These are phyloP conservation scores for Centella asiatica DNA, from an alignment of 129 eudicot species.

Conservation along the genomic window DNA sequence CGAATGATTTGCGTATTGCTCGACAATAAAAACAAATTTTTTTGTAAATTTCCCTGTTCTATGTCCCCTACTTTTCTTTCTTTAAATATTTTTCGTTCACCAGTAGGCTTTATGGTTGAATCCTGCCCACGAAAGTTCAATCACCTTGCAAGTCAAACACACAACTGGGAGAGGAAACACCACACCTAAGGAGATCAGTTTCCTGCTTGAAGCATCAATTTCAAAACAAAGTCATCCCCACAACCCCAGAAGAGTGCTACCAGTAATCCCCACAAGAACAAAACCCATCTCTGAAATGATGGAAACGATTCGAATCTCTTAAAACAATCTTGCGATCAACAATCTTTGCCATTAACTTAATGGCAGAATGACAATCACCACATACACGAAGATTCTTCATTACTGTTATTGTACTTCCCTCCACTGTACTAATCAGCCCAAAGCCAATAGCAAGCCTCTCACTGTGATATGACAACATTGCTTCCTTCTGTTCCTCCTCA, in stretches of 20 bases:
- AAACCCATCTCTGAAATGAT: constrained; percentile 12
- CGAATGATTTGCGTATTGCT: no score
- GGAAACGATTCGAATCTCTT: constrained; percentile 54
- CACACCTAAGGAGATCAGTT: no score
- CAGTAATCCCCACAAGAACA: constrained; percentile 14
- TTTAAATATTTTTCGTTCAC: no score
- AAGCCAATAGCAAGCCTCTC: constrained; percentile 53
- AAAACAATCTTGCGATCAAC: constrained; percentile 38
- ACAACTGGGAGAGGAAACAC: no score
- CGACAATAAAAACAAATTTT: no score
- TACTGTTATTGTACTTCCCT: constrained; percentile 38
- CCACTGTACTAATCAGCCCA: constrained; percentile 30
- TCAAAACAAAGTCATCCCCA: no score
- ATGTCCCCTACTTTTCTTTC: no score
- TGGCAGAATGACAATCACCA: constrained; percentile 53
- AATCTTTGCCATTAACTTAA: constrained; percentile 43
- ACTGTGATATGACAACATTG: constrained; percentile 33
- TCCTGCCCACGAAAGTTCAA: no score
- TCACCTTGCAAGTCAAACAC: no score
- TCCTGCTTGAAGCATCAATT: no score
- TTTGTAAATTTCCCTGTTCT: no score
- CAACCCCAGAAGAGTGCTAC: not conserved
- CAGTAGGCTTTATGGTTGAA: no score
- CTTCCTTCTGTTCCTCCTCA: constrained; percentile 53
- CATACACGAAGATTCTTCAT: constrained; percentile 67